These are phyloP conservation scores for Fraxinus anomala DNA, from an alignment of 257 asterid species.

Conservation along the genomic window DNA sequence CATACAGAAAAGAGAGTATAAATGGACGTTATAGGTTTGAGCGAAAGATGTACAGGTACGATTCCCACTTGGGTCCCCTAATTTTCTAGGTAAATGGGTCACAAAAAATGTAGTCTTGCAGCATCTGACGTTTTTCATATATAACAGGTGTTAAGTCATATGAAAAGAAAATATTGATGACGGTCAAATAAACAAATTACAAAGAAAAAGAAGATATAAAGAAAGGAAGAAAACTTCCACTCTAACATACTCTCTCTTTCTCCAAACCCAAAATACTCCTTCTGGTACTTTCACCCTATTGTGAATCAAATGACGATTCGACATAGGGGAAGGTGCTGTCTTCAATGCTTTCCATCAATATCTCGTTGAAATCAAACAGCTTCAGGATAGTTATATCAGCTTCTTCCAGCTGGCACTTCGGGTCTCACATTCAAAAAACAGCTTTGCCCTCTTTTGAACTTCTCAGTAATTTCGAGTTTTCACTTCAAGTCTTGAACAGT, in stretches of 20 bases:
- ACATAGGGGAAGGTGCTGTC: neutral
- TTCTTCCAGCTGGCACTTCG: neutral
- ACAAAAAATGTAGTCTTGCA: neutral
- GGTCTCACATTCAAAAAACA: neutral
- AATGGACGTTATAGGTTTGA: neutral
- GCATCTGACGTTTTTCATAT: neutral
- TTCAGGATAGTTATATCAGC: neutral
- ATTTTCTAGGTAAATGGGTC: neutral
- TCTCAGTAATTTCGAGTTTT: neutral
- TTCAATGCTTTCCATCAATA: neutral
- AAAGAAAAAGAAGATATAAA: neutral
- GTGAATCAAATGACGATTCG: neutral
- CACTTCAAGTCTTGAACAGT: neutral
- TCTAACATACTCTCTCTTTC: neutral
- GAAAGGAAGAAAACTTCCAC: neutral
- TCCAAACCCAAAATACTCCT: neutral
- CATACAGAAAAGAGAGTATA: constrained; percentile 1
- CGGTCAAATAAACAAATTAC: neutral
- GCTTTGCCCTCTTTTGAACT: neutral
- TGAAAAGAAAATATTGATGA: neutral
- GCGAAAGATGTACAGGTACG: neutral
- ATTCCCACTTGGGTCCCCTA: neutral
- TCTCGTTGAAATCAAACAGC: neutral
- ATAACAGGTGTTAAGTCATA: neutral
- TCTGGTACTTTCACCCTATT: neutral